Conservation (phyloP, 2,329 filamentous ascomycete species). For the Aureobasidium lini region DNA sequence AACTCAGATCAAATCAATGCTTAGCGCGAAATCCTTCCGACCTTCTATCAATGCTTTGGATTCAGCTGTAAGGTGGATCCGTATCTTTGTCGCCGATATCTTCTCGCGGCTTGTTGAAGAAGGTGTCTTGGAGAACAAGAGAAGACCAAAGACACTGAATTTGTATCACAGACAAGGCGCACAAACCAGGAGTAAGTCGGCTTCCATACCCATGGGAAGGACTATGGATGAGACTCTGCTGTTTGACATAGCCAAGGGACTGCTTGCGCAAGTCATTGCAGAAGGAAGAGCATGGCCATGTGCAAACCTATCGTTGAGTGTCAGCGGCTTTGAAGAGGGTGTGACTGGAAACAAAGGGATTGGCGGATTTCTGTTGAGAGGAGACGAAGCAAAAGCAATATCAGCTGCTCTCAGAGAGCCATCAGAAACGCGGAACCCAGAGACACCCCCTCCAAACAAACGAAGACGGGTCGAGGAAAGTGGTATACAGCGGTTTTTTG, state of each 20-base stretch:
- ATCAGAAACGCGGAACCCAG: slow-evolving; percentile 18
- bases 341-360: slow-evolving; percentile 79
- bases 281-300: slow-evolving; percentile 86
- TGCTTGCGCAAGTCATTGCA: slow-evolving; percentile 68
- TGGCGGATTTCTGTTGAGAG: slow-evolving; percentile 70
- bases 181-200: slow-evolving; percentile 67
- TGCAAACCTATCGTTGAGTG: slow-evolving; percentile 77
- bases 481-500: slow-evolving; percentile 32
- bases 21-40: slow-evolving; percentile 91
- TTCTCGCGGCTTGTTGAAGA: slow-evolving; percentile 85
- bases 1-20: slow-evolving; percentile 94
- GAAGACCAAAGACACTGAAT: slow-evolving; percentile 77
- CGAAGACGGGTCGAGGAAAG: slow-evolving; percentile 26
- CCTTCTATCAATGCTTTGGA: slow-evolving; percentile 72
- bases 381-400: slow-evolving; percentile 48
- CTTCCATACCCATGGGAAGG: slow-evolving; percentile 69
- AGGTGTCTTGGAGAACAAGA: slow-evolving; percentile 77
- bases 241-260: slow-evolving; percentile 65
- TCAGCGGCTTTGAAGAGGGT: slow-evolving; percentile 88
- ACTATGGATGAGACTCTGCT: slow-evolving; percentile 63
- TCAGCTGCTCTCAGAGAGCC: slow-evolving; percentile 22
- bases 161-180: slow-evolving; percentile 70
- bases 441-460: slow-evolving; percentile 26
- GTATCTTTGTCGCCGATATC: slow-evolving; percentile 88
- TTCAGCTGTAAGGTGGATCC: slow-evolving; percentile 76